Conservation (phyloP, 116 monocot genomes). For the Cymodocea nodosa region DNA sequence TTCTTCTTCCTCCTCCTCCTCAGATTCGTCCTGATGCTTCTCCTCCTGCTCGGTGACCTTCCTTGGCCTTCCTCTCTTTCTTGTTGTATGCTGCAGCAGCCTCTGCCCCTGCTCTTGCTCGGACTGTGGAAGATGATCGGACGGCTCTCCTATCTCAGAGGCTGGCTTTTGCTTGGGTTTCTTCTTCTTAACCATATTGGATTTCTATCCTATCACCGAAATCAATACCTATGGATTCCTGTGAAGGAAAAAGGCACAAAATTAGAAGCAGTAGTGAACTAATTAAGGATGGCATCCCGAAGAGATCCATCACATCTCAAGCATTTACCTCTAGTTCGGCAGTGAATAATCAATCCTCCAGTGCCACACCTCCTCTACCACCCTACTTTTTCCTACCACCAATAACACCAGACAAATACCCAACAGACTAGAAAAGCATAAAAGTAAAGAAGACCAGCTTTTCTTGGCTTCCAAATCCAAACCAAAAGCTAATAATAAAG, state of each 20-base stretch:
- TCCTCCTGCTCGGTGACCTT: constrained; percentile 1
- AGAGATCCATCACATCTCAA: too few species aligned
- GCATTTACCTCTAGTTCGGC: too few species aligned
- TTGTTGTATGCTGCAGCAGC: neutral
- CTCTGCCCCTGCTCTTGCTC: neutral
- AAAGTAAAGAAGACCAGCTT: too few species aligned
- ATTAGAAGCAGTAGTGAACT: too few species aligned
- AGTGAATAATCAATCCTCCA: too few species aligned
- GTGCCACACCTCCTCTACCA: too few species aligned
- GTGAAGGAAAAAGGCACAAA: neutral
- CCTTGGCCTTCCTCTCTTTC: constrained; percentile 10
- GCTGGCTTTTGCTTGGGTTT: neutral
- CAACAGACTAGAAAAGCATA: too few species aligned
- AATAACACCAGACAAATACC: too few species aligned
- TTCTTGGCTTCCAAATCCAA: too few species aligned
- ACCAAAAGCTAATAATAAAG: too few species aligned
- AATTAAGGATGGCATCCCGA: too few species aligned
- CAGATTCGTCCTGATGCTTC: neutral
- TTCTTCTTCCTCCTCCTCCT: neutral
- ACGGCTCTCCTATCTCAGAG: neutral
- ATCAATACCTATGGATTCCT: neutral
- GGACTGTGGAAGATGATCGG: constrained; percentile 1
- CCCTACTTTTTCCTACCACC: too few species aligned
- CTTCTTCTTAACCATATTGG: constrained; percentile 8
- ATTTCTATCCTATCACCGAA: neutral